phyloP scores from a whole-genome alignment of 768 basidiomycete species.

The Podaxis sp. region DNA sequence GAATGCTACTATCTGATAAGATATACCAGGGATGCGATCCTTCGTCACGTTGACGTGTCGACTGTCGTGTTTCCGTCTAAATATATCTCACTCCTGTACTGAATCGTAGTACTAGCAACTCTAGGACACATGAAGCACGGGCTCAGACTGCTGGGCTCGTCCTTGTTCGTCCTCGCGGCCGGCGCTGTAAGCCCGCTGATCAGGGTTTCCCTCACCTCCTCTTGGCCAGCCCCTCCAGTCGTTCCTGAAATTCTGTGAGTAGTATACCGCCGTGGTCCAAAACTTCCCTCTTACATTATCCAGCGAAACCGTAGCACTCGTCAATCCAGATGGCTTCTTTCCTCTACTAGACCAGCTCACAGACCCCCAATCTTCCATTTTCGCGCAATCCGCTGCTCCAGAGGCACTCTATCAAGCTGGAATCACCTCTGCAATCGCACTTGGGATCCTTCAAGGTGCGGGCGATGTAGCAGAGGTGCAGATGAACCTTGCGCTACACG shows the following conservation, averaged over 20 bases:
- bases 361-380: slow-evolving; percentile 42
- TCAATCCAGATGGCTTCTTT: slow-evolving; percentile 75
- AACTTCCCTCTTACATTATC: neutral
- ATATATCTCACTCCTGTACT: neutral
- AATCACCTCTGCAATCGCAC: slow-evolving; percentile 47
- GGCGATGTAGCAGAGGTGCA: slow-evolving; percentile 59
- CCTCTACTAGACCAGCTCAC: slow-evolving; percentile 69
- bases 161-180: slow-evolving; percentile 19
- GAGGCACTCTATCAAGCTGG: slow-evolving; percentile 56
- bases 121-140: slow-evolving; percentile 25
- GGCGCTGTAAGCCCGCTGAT: slow-evolving; percentile 45
- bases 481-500: slow-evolving; percentile 75
- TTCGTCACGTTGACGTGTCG: slow-evolving; percentile 14
- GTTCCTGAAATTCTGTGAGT: slow-evolving; percentile 67
- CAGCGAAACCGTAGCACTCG: slow-evolving; percentile 81
- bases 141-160: slow-evolving; percentile 22
- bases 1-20: neutral
- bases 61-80: slow-evolving; percentile 10
- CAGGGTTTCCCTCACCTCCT: slow-evolving; percentile 58
- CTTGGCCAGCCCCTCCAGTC: slow-evolving; percentile 65
- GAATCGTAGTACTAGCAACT: neutral
- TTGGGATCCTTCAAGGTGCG: slow-evolving; percentile 48
- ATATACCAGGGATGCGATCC: neutral
- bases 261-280: neutral
- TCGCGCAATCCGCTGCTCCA: slow-evolving; percentile 36